phyloP scores from a whole-genome alignment of 352 stramenopile species.

The Phytophthora pistaciae region DNA sequence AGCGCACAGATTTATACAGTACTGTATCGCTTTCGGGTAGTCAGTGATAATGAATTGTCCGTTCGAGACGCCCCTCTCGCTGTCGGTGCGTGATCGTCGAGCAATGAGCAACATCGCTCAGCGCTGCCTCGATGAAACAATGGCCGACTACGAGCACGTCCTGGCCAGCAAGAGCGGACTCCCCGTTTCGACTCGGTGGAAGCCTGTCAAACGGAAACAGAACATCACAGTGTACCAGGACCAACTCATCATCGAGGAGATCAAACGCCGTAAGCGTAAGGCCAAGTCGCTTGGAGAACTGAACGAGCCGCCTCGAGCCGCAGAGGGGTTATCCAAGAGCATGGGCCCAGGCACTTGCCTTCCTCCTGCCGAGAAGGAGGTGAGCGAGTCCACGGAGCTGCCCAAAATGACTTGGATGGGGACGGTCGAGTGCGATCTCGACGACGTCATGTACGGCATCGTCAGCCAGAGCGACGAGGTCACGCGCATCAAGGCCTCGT shows the following conservation, averaged over 20 bases:
- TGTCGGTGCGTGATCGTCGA: constrained; percentile 36
- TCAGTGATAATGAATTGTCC: constrained; percentile 19
- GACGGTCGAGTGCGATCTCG: constrained; percentile 34
- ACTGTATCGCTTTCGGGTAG: not conserved
- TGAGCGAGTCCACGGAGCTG: constrained; percentile 13
- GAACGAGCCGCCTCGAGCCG: constrained; percentile 25
- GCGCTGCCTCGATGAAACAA: constrained; percentile 28
- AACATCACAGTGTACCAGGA: constrained; percentile 41
- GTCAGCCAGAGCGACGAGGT: constrained; percentile 42
- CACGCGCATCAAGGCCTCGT: constrained; percentile 39
- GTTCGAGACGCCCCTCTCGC: constrained; percentile 35
- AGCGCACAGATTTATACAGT: constrained; percentile 13
- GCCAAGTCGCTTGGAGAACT: constrained; percentile 34
- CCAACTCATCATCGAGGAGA: constrained; percentile 31
- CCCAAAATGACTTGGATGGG: constrained; percentile 43
- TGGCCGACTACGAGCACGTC: constrained; percentile 45
- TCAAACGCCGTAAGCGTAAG: constrained; percentile 36
- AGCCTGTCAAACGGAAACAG: constrained; percentile 38
- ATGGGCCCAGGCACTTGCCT: constrained; percentile 11
- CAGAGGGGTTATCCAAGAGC: constrained; percentile 20
- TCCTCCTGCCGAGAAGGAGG: constrained; percentile 6
- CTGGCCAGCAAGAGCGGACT: constrained; percentile 29
- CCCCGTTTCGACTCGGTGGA: constrained; percentile 36
- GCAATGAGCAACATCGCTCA: constrained; percentile 33
- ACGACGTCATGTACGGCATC: constrained; percentile 49